A percentile compares a stretch with the other conserved stretches of the same genome.
phyloP scores from a whole-genome alignment of 2,329 filamentous ascomycete genomes.

The Neonectria ditissima region DNA sequence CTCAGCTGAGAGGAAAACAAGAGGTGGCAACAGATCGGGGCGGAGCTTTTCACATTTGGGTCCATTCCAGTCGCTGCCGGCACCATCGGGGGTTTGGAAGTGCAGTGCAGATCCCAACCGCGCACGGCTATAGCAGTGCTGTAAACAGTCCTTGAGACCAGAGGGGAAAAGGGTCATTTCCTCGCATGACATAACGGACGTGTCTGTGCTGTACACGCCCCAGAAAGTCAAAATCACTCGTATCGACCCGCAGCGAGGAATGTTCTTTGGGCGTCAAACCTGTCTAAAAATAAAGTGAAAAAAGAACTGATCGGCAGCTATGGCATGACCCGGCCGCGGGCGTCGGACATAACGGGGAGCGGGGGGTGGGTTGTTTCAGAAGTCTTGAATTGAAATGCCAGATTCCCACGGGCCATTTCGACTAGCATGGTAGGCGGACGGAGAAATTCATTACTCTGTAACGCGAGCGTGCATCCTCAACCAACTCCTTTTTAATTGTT shows the following conservation, averaged over 20 bases:
- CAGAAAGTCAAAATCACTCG: not conserved
- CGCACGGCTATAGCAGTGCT: not conserved
- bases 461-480: not conserved
- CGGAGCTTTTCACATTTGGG: not conserved
- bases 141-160: too few species aligned
- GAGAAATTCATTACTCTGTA: not conserved
- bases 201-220: conserved; percentile 1
- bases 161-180: not conserved
- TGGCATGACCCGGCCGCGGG: not conserved
- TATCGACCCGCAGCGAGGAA: not conserved
- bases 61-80: not conserved
- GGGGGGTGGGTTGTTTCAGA: not conserved
- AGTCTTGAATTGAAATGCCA: not conserved
- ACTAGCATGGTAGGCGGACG: not conserved
- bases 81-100: not conserved
- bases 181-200: not conserved
- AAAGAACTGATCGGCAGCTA: not conserved
- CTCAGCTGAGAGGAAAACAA: not conserved
- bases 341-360: not conserved
- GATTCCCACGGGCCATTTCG: not conserved
- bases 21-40: not conserved
- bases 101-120: conserved; percentile 2
- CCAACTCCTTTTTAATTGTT: not conserved
- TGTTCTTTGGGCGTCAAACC: too few species aligned
- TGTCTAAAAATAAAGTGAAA: conserved; percentile 10